Percentiles rank a stretch among this genome's conserved stretches.
Evolutionary conservation across 208 protist genomes (phyloP).

Genomic region (Acanthamoeba triangularis): DNA sequence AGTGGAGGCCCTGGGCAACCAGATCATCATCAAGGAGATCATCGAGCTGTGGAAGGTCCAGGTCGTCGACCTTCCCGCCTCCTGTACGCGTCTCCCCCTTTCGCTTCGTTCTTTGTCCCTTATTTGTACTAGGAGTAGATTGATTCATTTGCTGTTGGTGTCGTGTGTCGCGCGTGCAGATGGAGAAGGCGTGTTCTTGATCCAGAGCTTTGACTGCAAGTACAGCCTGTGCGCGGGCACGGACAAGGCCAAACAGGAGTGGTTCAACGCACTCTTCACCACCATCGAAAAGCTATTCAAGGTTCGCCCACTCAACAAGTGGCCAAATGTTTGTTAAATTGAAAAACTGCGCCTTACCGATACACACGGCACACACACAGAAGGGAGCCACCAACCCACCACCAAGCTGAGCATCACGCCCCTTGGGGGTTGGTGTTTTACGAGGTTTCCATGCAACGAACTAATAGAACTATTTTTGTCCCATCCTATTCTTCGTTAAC

Average conservation of each 20-base stretch:
- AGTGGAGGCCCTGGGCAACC: background rate
- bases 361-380: no score
- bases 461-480: no score
- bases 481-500: no score
- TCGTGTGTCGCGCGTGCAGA: background rate
- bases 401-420: no score
- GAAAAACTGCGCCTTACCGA: no score
- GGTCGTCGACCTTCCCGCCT: constrained; percentile 11
- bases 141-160: background rate
- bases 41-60: constrained; percentile 49
- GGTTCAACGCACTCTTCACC: constrained; percentile 17
- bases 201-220: background rate
- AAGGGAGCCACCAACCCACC: no score
- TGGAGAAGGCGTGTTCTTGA: constrained; percentile 25
- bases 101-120: background rate
- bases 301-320: no score
- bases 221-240: constrained; percentile 30
- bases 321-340: background rate
- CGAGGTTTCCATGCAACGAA: no score
- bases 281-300: constrained; percentile 36
- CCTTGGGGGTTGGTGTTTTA: no score
- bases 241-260: constrained; percentile 30
- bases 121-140: background rate
- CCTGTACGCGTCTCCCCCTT: background rate
- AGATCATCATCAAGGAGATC: constrained; percentile 52